Conservation (phyloP, 1,284 basidiomycete genomes). For the Rhodotorula sp. region DNA sequence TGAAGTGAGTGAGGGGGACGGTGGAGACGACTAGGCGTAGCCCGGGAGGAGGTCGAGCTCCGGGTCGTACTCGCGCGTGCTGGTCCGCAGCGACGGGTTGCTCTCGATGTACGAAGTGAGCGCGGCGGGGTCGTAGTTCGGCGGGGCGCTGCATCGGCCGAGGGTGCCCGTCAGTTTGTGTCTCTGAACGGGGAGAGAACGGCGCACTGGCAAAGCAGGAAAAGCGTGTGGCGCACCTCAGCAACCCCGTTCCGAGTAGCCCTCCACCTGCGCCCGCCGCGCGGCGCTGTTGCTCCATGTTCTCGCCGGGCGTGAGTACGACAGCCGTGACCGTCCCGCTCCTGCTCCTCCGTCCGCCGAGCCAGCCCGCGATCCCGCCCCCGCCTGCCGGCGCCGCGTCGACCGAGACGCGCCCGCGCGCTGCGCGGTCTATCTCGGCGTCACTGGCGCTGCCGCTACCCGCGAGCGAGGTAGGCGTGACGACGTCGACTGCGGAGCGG, state of each 20-base stretch:
- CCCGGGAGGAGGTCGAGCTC: slow-evolving; percentile 13
- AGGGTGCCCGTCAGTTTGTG: background rate
- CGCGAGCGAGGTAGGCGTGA: background rate
- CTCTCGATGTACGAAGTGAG: slow-evolving; percentile 6
- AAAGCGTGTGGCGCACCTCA: slow-evolving; percentile 7
- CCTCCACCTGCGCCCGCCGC: slow-evolving; percentile 24
- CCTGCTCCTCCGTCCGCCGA: slow-evolving; percentile 21
- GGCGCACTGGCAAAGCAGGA: background rate
- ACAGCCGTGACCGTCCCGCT: slow-evolving; percentile 10
- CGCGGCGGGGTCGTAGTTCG: slow-evolving; percentile 24
- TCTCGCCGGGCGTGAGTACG: slow-evolving; percentile 2
- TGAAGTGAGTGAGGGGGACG: background rate
- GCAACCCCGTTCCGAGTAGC: slow-evolving; percentile 16
- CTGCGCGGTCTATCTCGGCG: slow-evolving; percentile 1
- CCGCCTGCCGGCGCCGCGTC: no score
- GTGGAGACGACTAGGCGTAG: background rate
- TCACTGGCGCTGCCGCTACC: slow-evolving; percentile 19
- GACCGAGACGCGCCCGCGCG: background rate
- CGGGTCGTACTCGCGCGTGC: background rate
- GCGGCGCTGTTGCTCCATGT: slow-evolving; percentile 9
- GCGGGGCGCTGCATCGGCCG: slow-evolving; percentile 13
- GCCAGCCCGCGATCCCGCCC: background rate
- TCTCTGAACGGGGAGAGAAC: background rate
- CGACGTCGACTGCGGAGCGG: background rate
- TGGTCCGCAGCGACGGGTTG: background rate